A percentile compares a stretch with the other conserved stretches of the same genome.
These are phyloP conservation scores for Colletotrichum musicola DNA, from an alignment of 2,329 filamentous ascomycete species.

Conservation along the genomic window DNA sequence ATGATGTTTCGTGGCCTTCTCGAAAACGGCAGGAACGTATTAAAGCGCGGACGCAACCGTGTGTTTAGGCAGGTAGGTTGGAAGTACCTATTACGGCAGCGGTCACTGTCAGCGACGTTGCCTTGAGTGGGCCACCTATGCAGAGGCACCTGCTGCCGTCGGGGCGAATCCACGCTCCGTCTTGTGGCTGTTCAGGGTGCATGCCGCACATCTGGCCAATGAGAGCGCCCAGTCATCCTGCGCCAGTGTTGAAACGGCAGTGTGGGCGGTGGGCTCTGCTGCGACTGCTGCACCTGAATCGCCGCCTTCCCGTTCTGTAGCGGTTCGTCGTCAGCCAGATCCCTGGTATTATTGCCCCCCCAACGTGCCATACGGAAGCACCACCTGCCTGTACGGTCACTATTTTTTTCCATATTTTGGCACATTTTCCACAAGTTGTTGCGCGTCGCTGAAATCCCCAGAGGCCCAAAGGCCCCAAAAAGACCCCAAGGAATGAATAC, in stretches of 20 bases:
- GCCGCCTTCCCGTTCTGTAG: constrained; percentile 14
- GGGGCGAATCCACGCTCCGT: not conserved
- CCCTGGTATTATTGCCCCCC: not conserved
- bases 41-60: constrained; percentile 1
- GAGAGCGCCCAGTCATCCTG: not conserved
- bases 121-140: not conserved
- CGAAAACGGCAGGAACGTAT: constrained; percentile 35
- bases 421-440: not conserved
- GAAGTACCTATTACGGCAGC: too few species aligned
- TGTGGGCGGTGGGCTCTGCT: constrained; percentile 19
- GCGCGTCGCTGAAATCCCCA: constrained; percentile 1
- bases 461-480: not conserved
- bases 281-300: constrained; percentile 19
- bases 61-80: not conserved
- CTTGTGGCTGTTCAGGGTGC: constrained; percentile 1
- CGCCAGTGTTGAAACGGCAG: constrained; percentile 29
- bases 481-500: not conserved
- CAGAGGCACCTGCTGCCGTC: not conserved
- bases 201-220: constrained; percentile 17
- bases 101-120: not conserved
- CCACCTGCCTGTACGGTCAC: not conserved
- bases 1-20: constrained; percentile 37
- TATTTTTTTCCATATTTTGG: not conserved
- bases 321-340: not conserved
- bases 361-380: too few species aligned